Evolutionary conservation across 2,329 filamentous ascomycete species (phyloP).

Genomic region (Sclerotinia nivalis): DNA sequence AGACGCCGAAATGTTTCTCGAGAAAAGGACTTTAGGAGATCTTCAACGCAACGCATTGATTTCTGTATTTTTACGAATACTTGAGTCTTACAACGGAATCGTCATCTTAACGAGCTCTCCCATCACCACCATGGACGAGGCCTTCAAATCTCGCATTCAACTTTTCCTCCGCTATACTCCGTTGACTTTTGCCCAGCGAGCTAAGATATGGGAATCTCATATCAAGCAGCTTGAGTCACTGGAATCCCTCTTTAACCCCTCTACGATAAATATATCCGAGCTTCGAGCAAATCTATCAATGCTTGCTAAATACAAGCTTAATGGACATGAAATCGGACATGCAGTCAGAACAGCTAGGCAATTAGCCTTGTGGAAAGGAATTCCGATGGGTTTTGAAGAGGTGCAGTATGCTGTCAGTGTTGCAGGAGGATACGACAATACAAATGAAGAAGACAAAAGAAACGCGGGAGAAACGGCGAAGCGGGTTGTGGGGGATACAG

Average conservation of each 20-base stretch:
- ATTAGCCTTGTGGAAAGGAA: constrained; percentile 21
- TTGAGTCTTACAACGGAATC: constrained; percentile 46
- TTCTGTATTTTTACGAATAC: constrained; percentile 42
- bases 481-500: background rate
- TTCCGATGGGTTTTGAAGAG: constrained; percentile 19
- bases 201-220: constrained; percentile 25
- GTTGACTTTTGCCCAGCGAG: constrained; percentile 20
- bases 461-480: background rate
- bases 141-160: constrained; percentile 43
- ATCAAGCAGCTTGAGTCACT: constrained; percentile 45
- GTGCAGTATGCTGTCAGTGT: constrained; percentile 10
- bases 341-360: constrained; percentile 25
- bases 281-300: constrained; percentile 10
- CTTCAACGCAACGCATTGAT: constrained; percentile 20
- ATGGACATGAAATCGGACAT: constrained; percentile 24
- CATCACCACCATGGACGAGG: constrained; percentile 43
- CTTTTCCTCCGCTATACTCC: constrained; percentile 37
- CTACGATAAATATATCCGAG: constrained; percentile 19
- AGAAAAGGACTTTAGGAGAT: constrained; percentile 17
- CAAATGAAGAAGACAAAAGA: background rate
- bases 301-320: constrained; percentile 14
- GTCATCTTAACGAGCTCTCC: constrained; percentile 47
- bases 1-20: constrained; percentile 21
- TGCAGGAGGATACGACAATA: background rate
- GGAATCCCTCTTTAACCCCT: constrained; percentile 29